phyloP scores from a whole-genome alignment of 805 yeast species.

The Hanseniaspora lindneri region DNA sequence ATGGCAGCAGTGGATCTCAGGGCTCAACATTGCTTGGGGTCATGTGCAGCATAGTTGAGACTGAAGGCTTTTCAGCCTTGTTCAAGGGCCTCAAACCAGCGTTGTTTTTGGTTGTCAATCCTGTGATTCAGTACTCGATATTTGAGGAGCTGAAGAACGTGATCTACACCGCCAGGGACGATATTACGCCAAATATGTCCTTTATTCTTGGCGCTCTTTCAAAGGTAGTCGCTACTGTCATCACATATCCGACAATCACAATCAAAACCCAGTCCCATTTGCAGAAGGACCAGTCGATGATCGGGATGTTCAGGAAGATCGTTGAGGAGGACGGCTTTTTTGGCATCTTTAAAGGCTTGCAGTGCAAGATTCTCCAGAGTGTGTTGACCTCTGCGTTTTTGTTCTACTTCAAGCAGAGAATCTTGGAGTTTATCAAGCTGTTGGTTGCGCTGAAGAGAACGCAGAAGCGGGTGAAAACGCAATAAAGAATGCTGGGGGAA shows the following conservation, averaged over 20 bases:
- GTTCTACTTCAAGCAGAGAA: conserved; percentile 81
- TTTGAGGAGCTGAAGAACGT: conserved; percentile 74
- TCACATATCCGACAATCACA: conserved; percentile 86
- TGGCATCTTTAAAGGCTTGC: conserved; percentile 72
- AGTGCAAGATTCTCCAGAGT: conserved; percentile 69
- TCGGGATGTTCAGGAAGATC: conserved; percentile 45
- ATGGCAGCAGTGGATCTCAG: too few species aligned
- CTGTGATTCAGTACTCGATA: conserved; percentile 82
- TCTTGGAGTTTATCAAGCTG: conserved; percentile 32
- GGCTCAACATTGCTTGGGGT: conserved; percentile 31
- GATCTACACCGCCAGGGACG: conserved; percentile 37
- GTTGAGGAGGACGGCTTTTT: conserved; percentile 54
- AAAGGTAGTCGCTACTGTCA: conserved; percentile 74
- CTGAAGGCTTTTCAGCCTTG: conserved; percentile 60
- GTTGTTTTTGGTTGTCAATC: conserved; percentile 70
- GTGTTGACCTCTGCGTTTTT: conserved; percentile 81
- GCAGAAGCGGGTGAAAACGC: neutral
- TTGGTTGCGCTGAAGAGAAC: conserved; percentile 1
- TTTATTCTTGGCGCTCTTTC: conserved; percentile 82
- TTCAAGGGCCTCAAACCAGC: conserved; percentile 87
- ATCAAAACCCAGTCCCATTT: conserved; percentile 81
- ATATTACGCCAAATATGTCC: conserved; percentile 59
- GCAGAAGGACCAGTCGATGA: conserved; percentile 35
- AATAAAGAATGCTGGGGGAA: too few species aligned
- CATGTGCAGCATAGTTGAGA: conserved; percentile 48